phyloP scores from a whole-genome alignment of 768 basidiomycete species.

The Leucogyrophana mollusca region DNA sequence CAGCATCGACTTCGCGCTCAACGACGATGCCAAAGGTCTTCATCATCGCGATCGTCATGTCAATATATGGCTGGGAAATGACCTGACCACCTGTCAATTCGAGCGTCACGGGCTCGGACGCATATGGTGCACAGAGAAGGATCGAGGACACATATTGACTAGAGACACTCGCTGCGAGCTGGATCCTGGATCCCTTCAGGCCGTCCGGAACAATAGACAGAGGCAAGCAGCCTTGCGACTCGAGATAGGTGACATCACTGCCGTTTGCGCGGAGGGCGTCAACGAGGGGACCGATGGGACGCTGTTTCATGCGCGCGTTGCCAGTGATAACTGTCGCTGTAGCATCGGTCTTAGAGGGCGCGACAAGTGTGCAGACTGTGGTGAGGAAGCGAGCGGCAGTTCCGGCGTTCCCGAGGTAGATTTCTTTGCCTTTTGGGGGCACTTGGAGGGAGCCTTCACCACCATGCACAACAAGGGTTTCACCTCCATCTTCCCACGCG shows the following conservation, averaged over 20 bases:
- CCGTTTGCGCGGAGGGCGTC: conserved; percentile 85
- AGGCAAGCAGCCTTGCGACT: conserved; percentile 82
- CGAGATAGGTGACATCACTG: conserved; percentile 73
- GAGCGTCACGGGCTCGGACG: conserved; percentile 75
- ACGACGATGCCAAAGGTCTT: conserved; percentile 83
- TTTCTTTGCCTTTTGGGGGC: conserved; percentile 77
- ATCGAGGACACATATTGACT: conserved; percentile 99
- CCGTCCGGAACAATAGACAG: conserved; percentile 83
- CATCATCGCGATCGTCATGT: conserved; percentile 99
- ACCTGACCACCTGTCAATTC: conserved; percentile 93
- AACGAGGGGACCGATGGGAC: conserved; percentile 94
- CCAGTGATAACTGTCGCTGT: conserved; percentile 83
- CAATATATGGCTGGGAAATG: conserved; percentile 98
- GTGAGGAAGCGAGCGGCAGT: conserved; percentile 98
- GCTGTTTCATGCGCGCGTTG: conserved; percentile 98
- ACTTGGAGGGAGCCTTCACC: conserved; percentile 78
- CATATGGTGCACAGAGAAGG: conserved; percentile 95
- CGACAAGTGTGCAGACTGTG: conserved; percentile 90
- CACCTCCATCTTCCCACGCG: conserved; percentile 94
- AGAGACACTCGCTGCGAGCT: conserved; percentile 91
- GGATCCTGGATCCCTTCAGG: conserved; percentile 76
- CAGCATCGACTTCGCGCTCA: conserved; percentile 56
- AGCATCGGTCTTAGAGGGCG: conserved; percentile 32
- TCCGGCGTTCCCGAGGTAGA: conserved; percentile 97
- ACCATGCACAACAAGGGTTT: conserved; percentile 90